Conservation (phyloP, 495 filamentous ascomycete genomes). For the Trichoderma erinaceum region DNA sequence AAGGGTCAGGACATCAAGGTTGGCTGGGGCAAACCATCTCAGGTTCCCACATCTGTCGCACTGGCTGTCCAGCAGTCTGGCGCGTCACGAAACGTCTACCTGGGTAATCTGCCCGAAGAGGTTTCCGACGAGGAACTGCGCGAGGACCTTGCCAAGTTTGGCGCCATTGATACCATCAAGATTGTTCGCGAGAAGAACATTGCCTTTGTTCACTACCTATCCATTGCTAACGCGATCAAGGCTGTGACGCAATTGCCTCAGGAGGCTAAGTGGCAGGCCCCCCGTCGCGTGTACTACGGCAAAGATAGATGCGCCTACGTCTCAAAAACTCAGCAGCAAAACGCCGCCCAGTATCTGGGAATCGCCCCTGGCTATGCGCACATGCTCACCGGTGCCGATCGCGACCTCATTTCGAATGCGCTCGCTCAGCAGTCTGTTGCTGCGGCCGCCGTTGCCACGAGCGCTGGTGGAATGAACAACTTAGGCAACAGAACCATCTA, state of each 20-base stretch:
- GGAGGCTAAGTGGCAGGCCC: constrained; percentile 93
- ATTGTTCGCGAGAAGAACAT: constrained; percentile 97
- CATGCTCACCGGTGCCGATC: constrained; percentile 89
- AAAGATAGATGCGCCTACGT: constrained; percentile 98
- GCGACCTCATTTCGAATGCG: constrained; percentile 90
- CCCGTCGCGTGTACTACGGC: constrained; percentile 93
- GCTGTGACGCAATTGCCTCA: constrained; percentile 95
- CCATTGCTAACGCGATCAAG: constrained; percentile 97
- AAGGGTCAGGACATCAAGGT: constrained; percentile 99
- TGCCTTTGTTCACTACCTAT: constrained; percentile 96
- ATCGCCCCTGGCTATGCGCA: constrained; percentile 97
- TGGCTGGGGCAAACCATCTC: constrained; percentile 97
- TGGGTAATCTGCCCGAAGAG: constrained; percentile 89
- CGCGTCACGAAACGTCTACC: constrained; percentile 95
- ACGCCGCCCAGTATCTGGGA: constrained; percentile 94
- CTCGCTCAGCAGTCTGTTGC: constrained; percentile 96
- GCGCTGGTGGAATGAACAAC: constrained; percentile 93
- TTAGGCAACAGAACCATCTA: constrained; percentile 97
- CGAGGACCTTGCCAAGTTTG: constrained; percentile 94
- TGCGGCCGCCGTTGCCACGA: constrained; percentile 91
- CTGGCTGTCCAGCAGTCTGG: constrained; percentile 95
- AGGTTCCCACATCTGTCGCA: constrained; percentile 94
- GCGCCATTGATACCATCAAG: constrained; percentile 94
- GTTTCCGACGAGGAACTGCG: constrained; percentile 85
- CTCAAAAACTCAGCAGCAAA: constrained; percentile 99